Evolutionary conservation across 2,329 filamentous ascomycete species (phyloP).

Genomic region (Fusarium sp.): DNA sequence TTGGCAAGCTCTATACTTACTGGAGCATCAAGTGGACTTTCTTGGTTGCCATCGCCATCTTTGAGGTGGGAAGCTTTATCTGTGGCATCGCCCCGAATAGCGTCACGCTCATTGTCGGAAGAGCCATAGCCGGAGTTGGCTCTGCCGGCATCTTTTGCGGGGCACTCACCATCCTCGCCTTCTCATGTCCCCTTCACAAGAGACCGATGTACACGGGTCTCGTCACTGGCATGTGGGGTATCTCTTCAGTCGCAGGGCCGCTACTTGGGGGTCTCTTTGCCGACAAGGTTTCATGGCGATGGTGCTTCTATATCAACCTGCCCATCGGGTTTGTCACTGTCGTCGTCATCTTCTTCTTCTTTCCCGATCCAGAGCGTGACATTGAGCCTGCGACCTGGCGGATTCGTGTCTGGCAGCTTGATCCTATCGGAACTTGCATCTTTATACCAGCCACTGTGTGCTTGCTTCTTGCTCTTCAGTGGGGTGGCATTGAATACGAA

Average conservation of each 20-base stretch:
- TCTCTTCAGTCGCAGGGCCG: slow-evolving; percentile 55
- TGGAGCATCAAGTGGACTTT: slow-evolving; percentile 58
- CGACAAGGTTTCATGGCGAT: slow-evolving; percentile 53
- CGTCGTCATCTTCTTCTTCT: slow-evolving; percentile 48
- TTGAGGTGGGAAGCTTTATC: slow-evolving; percentile 58
- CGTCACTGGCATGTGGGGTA: slow-evolving; percentile 58
- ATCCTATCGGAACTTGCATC: slow-evolving; percentile 48
- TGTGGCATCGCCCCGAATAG: slow-evolving; percentile 52
- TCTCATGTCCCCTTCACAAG: slow-evolving; percentile 50
- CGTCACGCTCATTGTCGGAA: slow-evolving; percentile 51
- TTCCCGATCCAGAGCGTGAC: slow-evolving; percentile 41
- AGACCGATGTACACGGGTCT: slow-evolving; percentile 54
- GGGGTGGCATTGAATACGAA: slow-evolving; percentile 56
- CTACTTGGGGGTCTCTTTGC: slow-evolving; percentile 53
- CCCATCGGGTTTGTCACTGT: slow-evolving; percentile 53
- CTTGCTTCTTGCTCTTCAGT: slow-evolving; percentile 64
- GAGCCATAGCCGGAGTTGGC: slow-evolving; percentile 54
- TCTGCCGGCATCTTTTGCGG: slow-evolving; percentile 62
- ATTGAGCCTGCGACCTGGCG: slow-evolving; percentile 43
- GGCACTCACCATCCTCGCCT: slow-evolving; percentile 56
- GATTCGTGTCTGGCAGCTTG: slow-evolving; percentile 44
- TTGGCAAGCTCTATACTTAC: slow-evolving; percentile 60
- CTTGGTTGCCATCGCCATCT: slow-evolving; percentile 53
- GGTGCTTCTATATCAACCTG: slow-evolving; percentile 58
- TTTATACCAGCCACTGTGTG: slow-evolving; percentile 57